phyloP scores from a whole-genome alignment of 108 stramenopile genomes.

The Skeletonema tropicum region DNA sequence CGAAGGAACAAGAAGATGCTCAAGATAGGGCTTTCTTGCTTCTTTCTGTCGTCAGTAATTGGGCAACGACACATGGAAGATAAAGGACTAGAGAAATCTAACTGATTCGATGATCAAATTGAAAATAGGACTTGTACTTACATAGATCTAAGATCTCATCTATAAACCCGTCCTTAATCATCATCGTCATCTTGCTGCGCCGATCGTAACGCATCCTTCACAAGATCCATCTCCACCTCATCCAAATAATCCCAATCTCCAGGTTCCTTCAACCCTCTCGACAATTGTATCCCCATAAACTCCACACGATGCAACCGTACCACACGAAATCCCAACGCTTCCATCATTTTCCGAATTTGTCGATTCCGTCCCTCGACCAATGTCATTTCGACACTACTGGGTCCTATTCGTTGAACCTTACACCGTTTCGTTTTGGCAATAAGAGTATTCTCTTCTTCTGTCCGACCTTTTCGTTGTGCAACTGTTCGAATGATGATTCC shows the following conservation, averaged over 20 bases:
- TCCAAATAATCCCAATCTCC: slow-evolving; percentile 70
- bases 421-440: slow-evolving; percentile 68
- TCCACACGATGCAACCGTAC: slow-evolving; percentile 62
- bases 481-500: too few species aligned
- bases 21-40: too few species aligned
- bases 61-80: too few species aligned
- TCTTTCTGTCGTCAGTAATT: too few species aligned
- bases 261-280: slow-evolving; percentile 31
- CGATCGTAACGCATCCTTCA: slow-evolving; percentile 35
- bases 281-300: slow-evolving; percentile 58
- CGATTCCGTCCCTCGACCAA: slow-evolving; percentile 82
- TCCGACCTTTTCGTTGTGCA: too few species aligned
- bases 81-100: background rate
- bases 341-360: slow-evolving; percentile 88
- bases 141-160: background rate
- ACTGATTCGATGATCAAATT: too few species aligned
- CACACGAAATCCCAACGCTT: slow-evolving; percentile 66
- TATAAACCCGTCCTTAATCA: background rate
- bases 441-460: too few species aligned
- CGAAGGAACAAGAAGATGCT: too few species aligned
- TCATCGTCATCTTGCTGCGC: background rate
- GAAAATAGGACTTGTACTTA: background rate
- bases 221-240: slow-evolving; percentile 54
- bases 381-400: slow-evolving; percentile 54
- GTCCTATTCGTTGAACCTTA: slow-evolving; percentile 28